Evolutionary conservation across 768 basidiomycete genomes (phyloP).

Genomic region (Tricholoma sp.): DNA sequence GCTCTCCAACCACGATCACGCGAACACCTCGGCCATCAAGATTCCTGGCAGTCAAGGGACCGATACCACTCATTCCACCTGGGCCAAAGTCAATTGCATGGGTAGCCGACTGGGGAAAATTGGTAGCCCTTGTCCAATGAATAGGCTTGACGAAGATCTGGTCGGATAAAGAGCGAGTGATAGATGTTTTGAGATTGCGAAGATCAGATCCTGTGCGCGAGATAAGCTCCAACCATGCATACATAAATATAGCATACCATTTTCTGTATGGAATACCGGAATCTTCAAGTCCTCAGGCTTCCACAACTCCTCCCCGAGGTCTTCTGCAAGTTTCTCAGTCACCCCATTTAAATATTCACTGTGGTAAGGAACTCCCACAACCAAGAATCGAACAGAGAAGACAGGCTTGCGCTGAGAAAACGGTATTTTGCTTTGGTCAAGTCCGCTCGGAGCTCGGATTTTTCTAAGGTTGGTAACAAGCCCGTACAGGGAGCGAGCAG

Average conservation of each 20-base stretch:
- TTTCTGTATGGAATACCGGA: constrained; percentile 89
- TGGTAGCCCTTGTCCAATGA: constrained; percentile 88
- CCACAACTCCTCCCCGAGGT: constrained; percentile 81
- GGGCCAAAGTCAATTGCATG: constrained; percentile 97
- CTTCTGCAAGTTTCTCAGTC: constrained; percentile 71
- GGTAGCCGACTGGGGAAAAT: constrained; percentile 86
- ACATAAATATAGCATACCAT: constrained; percentile 52
- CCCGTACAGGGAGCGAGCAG: constrained; percentile 87
- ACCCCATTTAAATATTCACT: constrained; percentile 76
- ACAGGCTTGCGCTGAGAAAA: constrained; percentile 94
- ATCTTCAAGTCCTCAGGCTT: constrained; percentile 61
- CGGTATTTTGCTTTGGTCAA: constrained; percentile 91
- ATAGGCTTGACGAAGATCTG: constrained; percentile 92
- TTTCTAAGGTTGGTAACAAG: constrained; percentile 89
- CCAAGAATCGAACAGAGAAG: constrained; percentile 89
- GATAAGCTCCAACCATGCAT: constrained; percentile 12
- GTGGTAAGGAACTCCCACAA: constrained; percentile 96
- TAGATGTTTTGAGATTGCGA: constrained; percentile 57
- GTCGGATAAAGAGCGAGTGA: constrained; percentile 86
- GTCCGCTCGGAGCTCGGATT: constrained; percentile 77
- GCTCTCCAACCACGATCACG: constrained; percentile 87
- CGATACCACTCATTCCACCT: constrained; percentile 90
- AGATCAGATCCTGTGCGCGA: constrained; percentile 72
- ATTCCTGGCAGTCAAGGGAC: constrained; percentile 84
- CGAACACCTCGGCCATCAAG: constrained; percentile 92